Evolutionary conservation across 106 monocot species (phyloP), one percentile per base, ranked within the genome.

Genomic region (Allium cepa): DNA sequence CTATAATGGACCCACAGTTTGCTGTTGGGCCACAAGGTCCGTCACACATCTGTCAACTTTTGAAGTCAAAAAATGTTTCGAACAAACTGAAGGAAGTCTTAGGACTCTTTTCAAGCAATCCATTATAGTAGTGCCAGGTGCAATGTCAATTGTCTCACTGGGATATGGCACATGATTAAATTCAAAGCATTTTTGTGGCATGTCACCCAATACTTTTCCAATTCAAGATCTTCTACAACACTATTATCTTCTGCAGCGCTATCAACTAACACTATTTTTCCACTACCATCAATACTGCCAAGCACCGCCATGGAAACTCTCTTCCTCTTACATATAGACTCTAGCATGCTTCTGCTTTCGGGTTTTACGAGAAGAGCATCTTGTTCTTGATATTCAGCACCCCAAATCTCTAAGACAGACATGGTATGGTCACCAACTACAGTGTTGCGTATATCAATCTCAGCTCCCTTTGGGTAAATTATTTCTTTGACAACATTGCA

Each of bases 401-500:
- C 96, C 96, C 96, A 97, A 49, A 97, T 97, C 69, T 97, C 96
- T 56, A 97, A 69, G 47, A 97, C 92, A 2, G 92, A 97, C 96
- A 97, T 81, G 4, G 96, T 97, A 56, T 87, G 81, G 69, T 97
- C 96, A 69, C 96, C 96, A 26, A 97, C 86, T 7, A 88, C 80
- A 45, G 92, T 82, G 14, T 80, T 47, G 13, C 88, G 77, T 14
- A 97, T 88, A 69, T 97, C 96, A 62, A 97, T 97, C 71, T 87
- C 86, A 55, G 96, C 96, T 18, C 96, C 96, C 46, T 89, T 57
- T 10, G 96, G 96, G 75, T 97, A 92, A 16, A 97, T 97, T 16
- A 97, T 97, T 69, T 97, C 96, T 66, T 97, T 97, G 10, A 97
- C 92, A 15, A 92, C 96, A 79, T 92, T 97, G 52, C 96, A 97